Conservation (phyloP, 768 basidiomycete genomes). For the Leccinum boreale region DNA sequence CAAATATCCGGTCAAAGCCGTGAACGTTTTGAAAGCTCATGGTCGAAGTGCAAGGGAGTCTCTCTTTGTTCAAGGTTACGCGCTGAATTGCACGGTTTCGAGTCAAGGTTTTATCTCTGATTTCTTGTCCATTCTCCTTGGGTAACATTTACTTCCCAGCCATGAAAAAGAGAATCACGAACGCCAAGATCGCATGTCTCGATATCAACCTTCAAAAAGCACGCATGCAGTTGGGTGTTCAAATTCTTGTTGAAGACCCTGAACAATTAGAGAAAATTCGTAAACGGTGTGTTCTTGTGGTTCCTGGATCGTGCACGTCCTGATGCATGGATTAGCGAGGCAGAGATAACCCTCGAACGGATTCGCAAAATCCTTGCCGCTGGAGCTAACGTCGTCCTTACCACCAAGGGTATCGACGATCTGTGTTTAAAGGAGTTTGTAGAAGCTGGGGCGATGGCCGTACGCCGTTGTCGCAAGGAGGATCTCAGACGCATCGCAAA, state of each 20-base stretch:
- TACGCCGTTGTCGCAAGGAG: slow-evolving; percentile 95
- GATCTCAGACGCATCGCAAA: slow-evolving; percentile 95
- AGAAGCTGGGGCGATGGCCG: slow-evolving; percentile 98
- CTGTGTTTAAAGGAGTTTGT: slow-evolving; percentile 98
- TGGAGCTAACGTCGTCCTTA: slow-evolving; percentile 95
- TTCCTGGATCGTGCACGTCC: not conserved
- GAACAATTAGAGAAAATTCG: slow-evolving; percentile 95
- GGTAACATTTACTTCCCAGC: slow-evolving; percentile 45
- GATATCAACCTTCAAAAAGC: slow-evolving; percentile 97
- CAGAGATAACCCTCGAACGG: slow-evolving; percentile 93
- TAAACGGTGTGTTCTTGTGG: slow-evolving; percentile 57
- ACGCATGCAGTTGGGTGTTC: slow-evolving; percentile 96
- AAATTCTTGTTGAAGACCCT: slow-evolving; percentile 96
- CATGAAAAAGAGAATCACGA: slow-evolving; percentile 92
- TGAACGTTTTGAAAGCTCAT: slow-evolving; percentile 97
- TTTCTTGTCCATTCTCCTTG: not conserved
- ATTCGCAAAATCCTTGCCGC: slow-evolving; percentile 94
- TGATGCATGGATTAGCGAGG: slow-evolving; percentile 59
- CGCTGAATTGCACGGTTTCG: slow-evolving; percentile 96
- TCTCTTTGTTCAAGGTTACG: slow-evolving; percentile 92
- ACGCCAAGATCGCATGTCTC: slow-evolving; percentile 96
- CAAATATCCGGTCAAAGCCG: slow-evolving; percentile 99
- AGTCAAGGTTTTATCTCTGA: slow-evolving; percentile 77
- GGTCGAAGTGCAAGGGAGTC: slow-evolving; percentile 95
- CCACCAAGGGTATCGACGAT: slow-evolving; percentile 98